Conservation (phyloP, 2,329 filamentous ascomycete species). For the Cercospora janseana region DNA sequence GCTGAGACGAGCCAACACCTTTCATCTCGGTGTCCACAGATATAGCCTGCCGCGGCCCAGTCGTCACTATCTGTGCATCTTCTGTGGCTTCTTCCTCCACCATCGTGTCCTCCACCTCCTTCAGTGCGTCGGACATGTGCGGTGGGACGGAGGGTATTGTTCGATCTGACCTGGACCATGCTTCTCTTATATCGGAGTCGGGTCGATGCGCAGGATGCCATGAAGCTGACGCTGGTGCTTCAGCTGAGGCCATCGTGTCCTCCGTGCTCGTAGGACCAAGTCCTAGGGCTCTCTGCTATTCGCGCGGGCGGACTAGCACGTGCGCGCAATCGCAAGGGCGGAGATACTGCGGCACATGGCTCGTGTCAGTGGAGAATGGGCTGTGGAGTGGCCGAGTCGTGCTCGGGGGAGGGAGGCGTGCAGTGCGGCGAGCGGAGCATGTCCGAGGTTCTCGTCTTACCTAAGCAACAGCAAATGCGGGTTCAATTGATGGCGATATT, state of each 20-base stretch:
- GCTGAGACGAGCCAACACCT: slow-evolving; percentile 12
- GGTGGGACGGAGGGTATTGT: slow-evolving; percentile 40
- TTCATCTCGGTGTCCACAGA: slow-evolving; percentile 17
- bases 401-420: neutral
- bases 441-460: too few relatives aligned
- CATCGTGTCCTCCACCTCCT: slow-evolving; percentile 20
- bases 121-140: slow-evolving; percentile 34
- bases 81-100: slow-evolving; percentile 6
- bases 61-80: slow-evolving; percentile 10
- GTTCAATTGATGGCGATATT: neutral
- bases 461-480: too few relatives aligned
- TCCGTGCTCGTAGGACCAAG: slow-evolving; percentile 36
- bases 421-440: too few relatives aligned
- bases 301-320: slow-evolving; percentile 24
- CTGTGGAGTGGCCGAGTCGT: slow-evolving; percentile 1
- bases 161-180: slow-evolving; percentile 22
- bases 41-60: slow-evolving; percentile 19
- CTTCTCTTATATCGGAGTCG: slow-evolving; percentile 21
- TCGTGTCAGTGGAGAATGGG: neutral
- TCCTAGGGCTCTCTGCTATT: slow-evolving; percentile 40
- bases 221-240: slow-evolving; percentile 25
- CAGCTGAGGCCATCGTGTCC: slow-evolving; percentile 3
- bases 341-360: slow-evolving; percentile 2
- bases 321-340: neutral
- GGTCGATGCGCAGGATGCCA: slow-evolving; percentile 58